phyloP scores from a whole-genome alignment of 371 early-diverging fungal genomes.

The Catenaria anguillulae region DNA sequence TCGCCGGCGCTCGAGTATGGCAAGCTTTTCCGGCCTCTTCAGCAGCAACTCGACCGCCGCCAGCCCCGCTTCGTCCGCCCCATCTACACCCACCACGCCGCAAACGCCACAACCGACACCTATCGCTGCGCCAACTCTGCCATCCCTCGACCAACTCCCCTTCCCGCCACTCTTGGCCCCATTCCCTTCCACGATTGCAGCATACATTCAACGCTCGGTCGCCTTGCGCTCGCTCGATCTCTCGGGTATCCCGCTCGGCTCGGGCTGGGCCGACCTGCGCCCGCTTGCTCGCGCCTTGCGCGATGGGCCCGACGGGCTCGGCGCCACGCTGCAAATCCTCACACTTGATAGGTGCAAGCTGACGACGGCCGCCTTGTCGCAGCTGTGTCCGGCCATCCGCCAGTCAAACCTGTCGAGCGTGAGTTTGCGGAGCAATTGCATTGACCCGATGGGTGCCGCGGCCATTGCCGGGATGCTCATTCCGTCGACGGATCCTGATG shows the following conservation, averaged over 20 bases:
- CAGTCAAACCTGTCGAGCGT: background rate
- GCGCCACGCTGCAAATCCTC: background rate
- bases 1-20: background rate
- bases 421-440: background rate
- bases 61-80: background rate
- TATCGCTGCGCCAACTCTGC: too few relatives aligned
- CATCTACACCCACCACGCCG: background rate
- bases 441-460: background rate
- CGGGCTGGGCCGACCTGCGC: background rate
- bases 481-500: background rate
- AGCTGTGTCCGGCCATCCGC: background rate
- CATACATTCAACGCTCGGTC: background rate
- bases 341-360: background rate
- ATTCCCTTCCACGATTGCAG: background rate
- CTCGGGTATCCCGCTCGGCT: background rate
- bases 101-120: background rate
- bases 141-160: background rate
- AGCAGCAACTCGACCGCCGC: background rate
- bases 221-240: background rate
- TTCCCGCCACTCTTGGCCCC: background rate
- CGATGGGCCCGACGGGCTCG: background rate
- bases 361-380: background rate
- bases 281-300: background rate
- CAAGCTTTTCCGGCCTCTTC: background rate
- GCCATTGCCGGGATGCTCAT: background rate